Evolutionary conservation across 106 monocot species (phyloP), one percentile per base, ranked within the genome.

Genomic region (Amphibolis antarctica): DNA sequence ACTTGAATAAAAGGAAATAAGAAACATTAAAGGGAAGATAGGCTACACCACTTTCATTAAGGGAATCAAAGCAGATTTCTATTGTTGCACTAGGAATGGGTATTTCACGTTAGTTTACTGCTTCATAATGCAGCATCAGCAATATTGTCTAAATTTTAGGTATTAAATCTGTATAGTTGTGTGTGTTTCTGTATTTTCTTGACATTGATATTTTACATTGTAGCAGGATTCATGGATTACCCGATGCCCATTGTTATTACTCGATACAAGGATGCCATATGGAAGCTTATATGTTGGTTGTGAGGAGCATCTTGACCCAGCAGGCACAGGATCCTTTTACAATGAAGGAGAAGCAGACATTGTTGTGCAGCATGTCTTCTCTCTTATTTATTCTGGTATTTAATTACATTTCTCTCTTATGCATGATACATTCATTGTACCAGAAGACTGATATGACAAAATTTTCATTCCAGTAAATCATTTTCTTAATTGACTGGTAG

Each of bases 311-410:
- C 62, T 94, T 69, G 93, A 94, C 55, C 89, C 77, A 42, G 83
- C 93, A 64, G 93, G 93, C 29, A 94, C 93, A 42, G 93, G 93
- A 25, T 94, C 93, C 18, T 94, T 89, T 42, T 94, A 79, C 60
- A 94, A 94, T 69, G 89, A 94, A 36, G 93, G 93, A 59, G 93
- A 94, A 75, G 85, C 93, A 42, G 93, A 94, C 42, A 86, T 94
- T 44, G 93, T 94, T 28, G 75, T 89, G 22, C 88, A 89, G 52
- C 93, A 94, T 58, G 83, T 89, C 42, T 75, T 89, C 46, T 81
- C 83, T 77, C 89, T 94, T 59, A 52, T 94, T 52, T 86, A 89
- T 74, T 89, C 83, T 63, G 93, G 93, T 88, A 81, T 31, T n/a
- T n/a, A 86, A 36, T 7, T 36, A 36, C 36, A 2, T 36, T 36